Evolutionary conservation across 2,329 filamentous ascomycete species (phyloP).

Genomic region (Fusarium pseudoanthophilum): DNA sequence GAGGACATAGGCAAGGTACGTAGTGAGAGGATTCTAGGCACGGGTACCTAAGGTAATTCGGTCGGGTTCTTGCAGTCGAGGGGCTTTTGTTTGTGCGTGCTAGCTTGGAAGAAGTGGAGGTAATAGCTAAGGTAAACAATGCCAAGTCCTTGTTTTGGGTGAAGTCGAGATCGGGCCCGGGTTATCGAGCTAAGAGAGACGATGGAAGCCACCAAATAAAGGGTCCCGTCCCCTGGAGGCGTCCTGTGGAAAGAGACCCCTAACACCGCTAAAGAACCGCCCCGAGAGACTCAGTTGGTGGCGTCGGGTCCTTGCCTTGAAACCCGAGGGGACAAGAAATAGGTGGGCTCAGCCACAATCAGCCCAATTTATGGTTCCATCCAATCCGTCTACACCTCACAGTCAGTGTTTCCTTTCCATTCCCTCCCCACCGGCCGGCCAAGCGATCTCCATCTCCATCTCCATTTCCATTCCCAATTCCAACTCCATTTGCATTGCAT

Average conservation of each 20-base stretch:
- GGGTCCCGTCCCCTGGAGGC: conserved; percentile 3
- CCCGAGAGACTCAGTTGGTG: conserved; percentile 10
- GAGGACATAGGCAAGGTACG: not conserved
- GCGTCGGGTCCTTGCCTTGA: conserved; percentile 8
- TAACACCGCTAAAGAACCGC: conserved; percentile 19
- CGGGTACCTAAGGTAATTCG: not conserved
- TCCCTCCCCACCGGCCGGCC: conserved; percentile 27
- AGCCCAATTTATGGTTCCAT: conserved; percentile 30
- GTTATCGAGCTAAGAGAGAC: not conserved
- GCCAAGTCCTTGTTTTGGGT: not conserved
- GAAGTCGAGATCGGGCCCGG: conserved; percentile 1
- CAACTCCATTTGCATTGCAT: conserved; percentile 2
- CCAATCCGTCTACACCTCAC: conserved; percentile 1
- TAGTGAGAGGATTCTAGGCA: not conserved
- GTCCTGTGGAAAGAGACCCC: conserved; percentile 16
- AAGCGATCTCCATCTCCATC: conserved; percentile 27
- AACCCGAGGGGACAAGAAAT: conserved; percentile 15
- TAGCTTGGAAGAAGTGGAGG: not conserved
- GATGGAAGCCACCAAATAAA: conserved; percentile 6
- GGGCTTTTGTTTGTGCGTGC: not conserved
- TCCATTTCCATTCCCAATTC: conserved; percentile 19
- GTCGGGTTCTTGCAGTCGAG: not conserved
- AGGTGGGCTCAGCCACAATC: conserved; percentile 35
- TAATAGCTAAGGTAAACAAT: not conserved
- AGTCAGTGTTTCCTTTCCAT: conserved; percentile 19